Evolutionary conservation across 225 moss, liverwort and hornwort genomes (phyloP).

Genomic region (Bryoerythrophyllum caledonicum): DNA sequence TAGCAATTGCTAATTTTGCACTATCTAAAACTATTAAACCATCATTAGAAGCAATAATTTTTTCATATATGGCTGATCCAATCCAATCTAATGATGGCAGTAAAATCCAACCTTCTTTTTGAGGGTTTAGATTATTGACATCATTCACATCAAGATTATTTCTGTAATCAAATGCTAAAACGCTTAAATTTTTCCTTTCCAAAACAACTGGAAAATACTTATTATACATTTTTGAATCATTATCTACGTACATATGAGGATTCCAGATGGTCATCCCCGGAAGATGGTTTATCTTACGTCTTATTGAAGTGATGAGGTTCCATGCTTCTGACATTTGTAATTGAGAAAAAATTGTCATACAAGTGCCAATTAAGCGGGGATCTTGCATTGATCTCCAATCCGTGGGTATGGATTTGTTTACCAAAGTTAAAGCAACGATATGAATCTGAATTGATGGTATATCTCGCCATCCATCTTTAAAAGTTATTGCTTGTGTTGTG

Average conservation of each 20-base stretch:
- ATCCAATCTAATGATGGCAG: slow-evolving; percentile 43
- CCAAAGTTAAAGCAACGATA: neutral
- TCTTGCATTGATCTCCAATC: slow-evolving; percentile 20
- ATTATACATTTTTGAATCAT: neutral
- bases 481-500: neutral
- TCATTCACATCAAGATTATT: neutral
- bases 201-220: slow-evolving; percentile 45
- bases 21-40: slow-evolving; percentile 49
- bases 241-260: slow-evolving; percentile 23
- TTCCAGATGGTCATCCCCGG: neutral
- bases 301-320: slow-evolving; percentile 10
- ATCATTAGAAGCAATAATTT: slow-evolving; percentile 35
- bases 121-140: neutral
- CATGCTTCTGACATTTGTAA: slow-evolving; percentile 35
- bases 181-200: neutral
- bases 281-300: too few relatives aligned
- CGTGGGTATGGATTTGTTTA: slow-evolving; percentile 17
- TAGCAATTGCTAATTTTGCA: neutral
- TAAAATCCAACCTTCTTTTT: slow-evolving; percentile 23
- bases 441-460: neutral
- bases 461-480: neutral
- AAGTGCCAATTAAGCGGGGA: slow-evolving; percentile 31
- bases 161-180: slow-evolving; percentile 41
- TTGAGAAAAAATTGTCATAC: slow-evolving; percentile 25
- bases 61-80: slow-evolving; percentile 6